Evolutionary conservation across 192 early-diverging fungal genomes (phyloP), one percentile per base, ranked within the genome.

Genomic region (Chytriomyces confervae): DNA sequence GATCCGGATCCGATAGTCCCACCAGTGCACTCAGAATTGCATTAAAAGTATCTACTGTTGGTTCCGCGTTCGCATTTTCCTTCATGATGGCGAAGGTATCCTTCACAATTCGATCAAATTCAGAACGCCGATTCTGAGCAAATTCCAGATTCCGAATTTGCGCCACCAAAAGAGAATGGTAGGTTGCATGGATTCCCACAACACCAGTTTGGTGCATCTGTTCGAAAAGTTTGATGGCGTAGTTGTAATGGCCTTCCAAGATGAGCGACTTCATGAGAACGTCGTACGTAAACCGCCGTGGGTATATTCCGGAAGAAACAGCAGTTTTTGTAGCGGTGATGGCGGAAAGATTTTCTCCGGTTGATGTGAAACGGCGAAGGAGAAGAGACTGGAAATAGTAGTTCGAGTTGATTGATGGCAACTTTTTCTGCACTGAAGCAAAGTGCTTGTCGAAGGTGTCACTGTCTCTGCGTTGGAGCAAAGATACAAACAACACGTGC

Each of bases 201-300:
- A 70, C 50, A 8, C 45, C 50, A 16, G 51, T 11, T 57, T 57
- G 50, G 6, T 70, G 69, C 69, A 70, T 70, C 69, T 70, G 69
- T 27, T 70, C 69, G 53, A 70, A 70, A 18, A 70, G 27, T 43
- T 70, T 50, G 23, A 57, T 57, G 3, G 69, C 69, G 53, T 29
- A 70, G 20, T 11, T 20, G 27, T n/a, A 51, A 13, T 51, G 69
- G 16, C 50, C 69, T 10, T 70, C 49, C n/a, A 13, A 5, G n/a
- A 70, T 57, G 7, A 70, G 50, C 6, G 50, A 23, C 69, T 70
- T 70, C 69, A 70, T 53, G 20, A 70, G 50, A 24, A 70, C 10
- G 23, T 70, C 69, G 27, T 70, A 70, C 7, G 69, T 70, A 27
- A 70, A 50, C 45, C 69, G 36, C 7, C 69, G 47, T 9, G 69